Base-by-base conservation (phyloP, 345 rosid genomes). In the Syzygium grande region DNA sequence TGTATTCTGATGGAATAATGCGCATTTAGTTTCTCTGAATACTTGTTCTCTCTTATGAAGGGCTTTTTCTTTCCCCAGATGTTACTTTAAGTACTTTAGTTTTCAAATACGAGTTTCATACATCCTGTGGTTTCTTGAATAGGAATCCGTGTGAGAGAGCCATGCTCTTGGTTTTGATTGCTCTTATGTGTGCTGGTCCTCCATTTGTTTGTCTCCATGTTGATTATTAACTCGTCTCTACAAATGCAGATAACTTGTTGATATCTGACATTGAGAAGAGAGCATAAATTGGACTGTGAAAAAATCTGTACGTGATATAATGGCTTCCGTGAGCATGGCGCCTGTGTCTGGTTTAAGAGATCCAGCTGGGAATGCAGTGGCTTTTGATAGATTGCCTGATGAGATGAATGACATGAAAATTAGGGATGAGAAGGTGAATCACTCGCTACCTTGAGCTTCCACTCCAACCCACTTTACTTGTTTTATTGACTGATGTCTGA, bases 391-490 rank as follows among this genome's bases (percentile, higher is more conserved):
- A 90, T 91, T 97, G 90, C 99, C 99, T 38, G 94, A 92, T 41
- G 98, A 95, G 92, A 94, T 96, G 94, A 97, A 95, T 84, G 95
- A 93, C 89, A 96, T 97, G 99, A 97, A 94, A 88, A 97, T 97
- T 85, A 93, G 94, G 90, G 99, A 96, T 87, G 99, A 96, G 86
- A 96, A 94, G 95, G 99, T 96, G 89, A 59, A 29, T 41, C 1
- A 1, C 83, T 73, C 5, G 83, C 41, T 38, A n/a, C 53, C n/a
- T 9, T 53, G 17, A 29, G 63, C 85, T 27, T 84, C 58, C 86
- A 52, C 34, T 38, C 17, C 46, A 29, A 9, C 55, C 14, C 83
- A 38, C 83, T 34, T 4, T 38, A 38, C 83, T 19, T 84, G 34
- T 17, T 84, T 51, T 52, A 11, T 55, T 22, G n/a, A 51, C 49